These are phyloP conservation scores for Neurospora tetrasperma DNA, from an alignment of 495 filamentous ascomycete species.

Conservation along the genomic window DNA sequence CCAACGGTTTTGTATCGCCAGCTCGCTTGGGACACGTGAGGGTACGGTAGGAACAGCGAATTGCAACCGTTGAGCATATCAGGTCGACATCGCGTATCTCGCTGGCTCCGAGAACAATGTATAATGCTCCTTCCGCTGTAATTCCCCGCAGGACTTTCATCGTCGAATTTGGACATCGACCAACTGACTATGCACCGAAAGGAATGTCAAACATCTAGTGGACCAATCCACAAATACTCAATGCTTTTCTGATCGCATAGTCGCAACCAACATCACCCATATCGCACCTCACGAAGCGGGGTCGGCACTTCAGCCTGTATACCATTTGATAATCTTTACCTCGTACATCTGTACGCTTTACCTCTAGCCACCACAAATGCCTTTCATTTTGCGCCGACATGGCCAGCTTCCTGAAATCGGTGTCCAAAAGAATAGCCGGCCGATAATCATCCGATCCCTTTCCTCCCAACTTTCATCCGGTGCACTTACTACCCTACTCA, in stretches of 20 bases:
- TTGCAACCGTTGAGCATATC: too few species aligned
- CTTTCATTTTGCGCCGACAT: neutral
- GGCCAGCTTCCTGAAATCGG: constrained; percentile 1
- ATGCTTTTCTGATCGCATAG: too few species aligned
- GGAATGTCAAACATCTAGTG: neutral
- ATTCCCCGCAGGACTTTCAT: too few species aligned
- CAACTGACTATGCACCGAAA: neutral
- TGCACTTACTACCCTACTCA: neutral
- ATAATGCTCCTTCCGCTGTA: too few species aligned
- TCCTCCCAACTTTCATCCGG: neutral
- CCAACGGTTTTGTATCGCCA: too few species aligned
- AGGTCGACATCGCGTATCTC: too few species aligned
- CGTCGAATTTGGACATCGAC: too few species aligned
- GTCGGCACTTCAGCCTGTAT: constrained; percentile 15
- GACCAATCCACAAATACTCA: neutral
- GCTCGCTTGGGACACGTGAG: too few species aligned
- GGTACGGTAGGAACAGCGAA: too few species aligned
- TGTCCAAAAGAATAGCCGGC: constrained; percentile 5
- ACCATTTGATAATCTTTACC: constrained; percentile 4
- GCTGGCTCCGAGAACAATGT: too few species aligned
- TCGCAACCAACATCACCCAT: neutral
- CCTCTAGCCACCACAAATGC: neutral
- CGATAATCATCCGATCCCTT: neutral
- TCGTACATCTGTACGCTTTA: neutral
- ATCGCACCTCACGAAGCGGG: constrained; percentile 11